Evolutionary conservation across 352 stramenopile species (phyloP).

Genomic region (Phytophthora constricta): DNA sequence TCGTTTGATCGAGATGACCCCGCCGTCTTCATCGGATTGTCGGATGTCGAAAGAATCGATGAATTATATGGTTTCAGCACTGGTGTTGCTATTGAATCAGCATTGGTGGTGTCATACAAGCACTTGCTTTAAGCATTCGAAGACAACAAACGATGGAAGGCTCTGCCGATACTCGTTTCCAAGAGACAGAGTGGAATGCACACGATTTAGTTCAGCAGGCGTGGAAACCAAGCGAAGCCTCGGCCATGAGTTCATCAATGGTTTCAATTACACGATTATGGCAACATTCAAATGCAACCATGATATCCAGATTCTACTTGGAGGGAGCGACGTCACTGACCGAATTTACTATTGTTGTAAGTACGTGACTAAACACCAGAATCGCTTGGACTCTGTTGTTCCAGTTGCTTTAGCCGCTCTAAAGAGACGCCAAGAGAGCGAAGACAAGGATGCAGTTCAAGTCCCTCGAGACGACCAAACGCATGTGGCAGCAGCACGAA

Average conservation of each 20-base stretch:
- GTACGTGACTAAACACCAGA: slow-evolving; percentile 6
- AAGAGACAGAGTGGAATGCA: not conserved
- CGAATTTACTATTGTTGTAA: slow-evolving; percentile 9
- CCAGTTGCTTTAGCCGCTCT: slow-evolving; percentile 3
- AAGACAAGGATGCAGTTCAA: not conserved
- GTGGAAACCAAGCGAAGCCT: not conserved
- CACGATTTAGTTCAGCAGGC: not conserved
- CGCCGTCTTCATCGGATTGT: slow-evolving; percentile 26
- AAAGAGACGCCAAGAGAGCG: not conserved
- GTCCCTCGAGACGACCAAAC: not conserved
- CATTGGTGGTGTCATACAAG: slow-evolving; percentile 17
- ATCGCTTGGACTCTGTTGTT: not conserved
- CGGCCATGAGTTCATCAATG: not conserved
- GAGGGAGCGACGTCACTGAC: not conserved
- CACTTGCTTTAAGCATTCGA: slow-evolving; percentile 11
- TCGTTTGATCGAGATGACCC: not conserved
- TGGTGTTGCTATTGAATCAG: slow-evolving; percentile 6
- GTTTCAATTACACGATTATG: not conserved
- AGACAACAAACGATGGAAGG: not conserved
- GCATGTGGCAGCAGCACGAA: not conserved
- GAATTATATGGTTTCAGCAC: slow-evolving; percentile 5
- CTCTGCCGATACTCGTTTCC: slow-evolving; percentile 7
- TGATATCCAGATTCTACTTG: slow-evolving; percentile 3
- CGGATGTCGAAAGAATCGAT: slow-evolving; percentile 8
- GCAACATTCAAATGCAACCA: not conserved